Base-by-base conservation (phyloP, 2,329 filamentous ascomycete genomes). In the Escovopsis sp. region DNA sequence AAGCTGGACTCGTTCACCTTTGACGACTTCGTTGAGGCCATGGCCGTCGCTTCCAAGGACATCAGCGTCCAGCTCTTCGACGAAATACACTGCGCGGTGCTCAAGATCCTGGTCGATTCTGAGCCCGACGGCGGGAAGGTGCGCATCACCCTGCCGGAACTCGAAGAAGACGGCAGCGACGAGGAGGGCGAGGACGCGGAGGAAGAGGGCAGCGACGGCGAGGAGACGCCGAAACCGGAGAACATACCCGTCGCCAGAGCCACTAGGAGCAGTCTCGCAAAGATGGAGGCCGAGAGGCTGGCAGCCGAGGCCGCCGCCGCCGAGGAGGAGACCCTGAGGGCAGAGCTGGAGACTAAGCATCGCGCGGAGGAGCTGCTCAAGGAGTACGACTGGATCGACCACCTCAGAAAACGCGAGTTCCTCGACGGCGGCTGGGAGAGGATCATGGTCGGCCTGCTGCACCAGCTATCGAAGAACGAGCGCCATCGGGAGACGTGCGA, bases 1-100 rank as follows among this genome's bases (percentile, higher is more conserved):
- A 77, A 85, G 54, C 71, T 98, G 24, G 91, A 98, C 59, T 96
- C 89, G 0, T 98, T 98, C 56, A 96, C 89, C 0, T 93, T 96
- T 53, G 91, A 98, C 57, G 91, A 98, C 58, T 96, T 88, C 53
- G 71, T 94, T 5, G 83, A 96, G 57, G 82, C 88, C 0, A 79
- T 98, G 70, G 73, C 79, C 39, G 81, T 88, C 44, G 74, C 82
- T 0, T 86, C 79, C 0, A 74, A 80, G 30, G 77, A 85, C 16
- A 66, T 76, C 1, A 79, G 81, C 7, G 91, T 91, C 40, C 82
- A 95, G 56, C 67, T 98, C 1, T 80, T 95, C 50, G 79, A 85
- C 39, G 91, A 98, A 58, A 75, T 91, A 5, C 89, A 96, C 59
- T 98, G 91, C 57, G 80, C 89, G 0, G 77, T 95, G 3, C 65